Evolutionary conservation across 306 rosid species (phyloP).

Genomic region (Phaseolus lunatus): DNA sequence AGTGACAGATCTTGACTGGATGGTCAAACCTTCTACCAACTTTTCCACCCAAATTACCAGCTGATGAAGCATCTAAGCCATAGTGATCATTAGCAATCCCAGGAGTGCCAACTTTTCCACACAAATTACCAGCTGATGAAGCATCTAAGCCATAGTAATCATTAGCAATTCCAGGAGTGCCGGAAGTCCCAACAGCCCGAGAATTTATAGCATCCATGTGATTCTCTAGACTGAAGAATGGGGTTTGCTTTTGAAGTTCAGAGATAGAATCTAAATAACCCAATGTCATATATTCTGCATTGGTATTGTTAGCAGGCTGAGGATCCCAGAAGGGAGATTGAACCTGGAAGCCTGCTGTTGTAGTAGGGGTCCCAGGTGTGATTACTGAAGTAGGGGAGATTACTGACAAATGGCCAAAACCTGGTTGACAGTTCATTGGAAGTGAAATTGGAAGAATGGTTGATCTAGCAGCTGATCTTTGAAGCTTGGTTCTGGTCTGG

Average conservation of each 20-base stretch:
- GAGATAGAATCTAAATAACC: slow-evolving; percentile 47
- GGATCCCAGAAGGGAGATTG: slow-evolving; percentile 55
- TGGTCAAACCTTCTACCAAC: slow-evolving; percentile 54
- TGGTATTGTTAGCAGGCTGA: slow-evolving; percentile 41
- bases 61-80: slow-evolving; percentile 46
- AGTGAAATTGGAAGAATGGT: slow-evolving; percentile 46
- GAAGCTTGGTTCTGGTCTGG: slow-evolving; percentile 58
- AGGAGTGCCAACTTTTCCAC: slow-evolving; percentile 16
- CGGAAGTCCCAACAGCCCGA: slow-evolving; percentile 28
- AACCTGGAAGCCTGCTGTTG: slow-evolving; percentile 41
- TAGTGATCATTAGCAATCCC: slow-evolving; percentile 44
- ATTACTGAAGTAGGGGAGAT: slow-evolving; percentile 17
- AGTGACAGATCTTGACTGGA: slow-evolving; percentile 73
- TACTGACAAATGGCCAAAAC: slow-evolving; percentile 39
- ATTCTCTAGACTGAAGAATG: slow-evolving; percentile 55
- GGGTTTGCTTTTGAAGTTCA: slow-evolving; percentile 56
- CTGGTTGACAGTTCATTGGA: slow-evolving; percentile 38
- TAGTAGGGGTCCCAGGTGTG: not conserved
- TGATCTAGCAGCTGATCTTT: slow-evolving; percentile 40
- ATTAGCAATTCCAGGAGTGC: slow-evolving; percentile 6
- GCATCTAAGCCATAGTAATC: slow-evolving; percentile 52
- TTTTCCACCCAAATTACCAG: slow-evolving; percentile 43
- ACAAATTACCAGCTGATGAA: slow-evolving; percentile 38
- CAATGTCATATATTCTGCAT: slow-evolving; percentile 44
- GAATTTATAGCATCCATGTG: slow-evolving; percentile 49